Evolutionary conservation across 1,284 basidiomycete species (phyloP), one percentile per base, ranked within the genome.

Genomic region (Sanghuangporus weigelae): DNA sequence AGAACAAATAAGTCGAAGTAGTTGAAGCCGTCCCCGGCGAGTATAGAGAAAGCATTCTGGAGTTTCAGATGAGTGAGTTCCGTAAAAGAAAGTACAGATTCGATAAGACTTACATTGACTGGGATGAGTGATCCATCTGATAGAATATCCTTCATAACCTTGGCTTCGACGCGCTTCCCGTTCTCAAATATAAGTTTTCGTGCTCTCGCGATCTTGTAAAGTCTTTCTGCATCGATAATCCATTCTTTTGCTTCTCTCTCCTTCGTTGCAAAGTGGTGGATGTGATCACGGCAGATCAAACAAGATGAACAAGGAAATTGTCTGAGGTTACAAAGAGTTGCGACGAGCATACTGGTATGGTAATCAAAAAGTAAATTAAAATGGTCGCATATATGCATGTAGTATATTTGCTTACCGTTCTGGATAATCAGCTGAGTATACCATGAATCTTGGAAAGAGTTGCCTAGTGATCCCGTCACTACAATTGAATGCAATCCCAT

Each of bases 341-440:
- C 69, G 3, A 76, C 50, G 1, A 76, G 59, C 21, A 71, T 65
- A 62, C 75, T 77, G 14, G 23, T 49, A 8, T 7, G 7, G 48
- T 10, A 16, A 49, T 49, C 48, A 7, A 8, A n/a, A 23, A n/a
- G 48, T 10, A 49, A 49, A 57, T 26, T 19, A 53, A n/a, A 58
- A 35, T 44, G 5, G 16, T 19, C 36, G 26, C 21, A 38, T 10
- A 50, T 38, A 42, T 46, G 14, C 39, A 36, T 21, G 38, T 8
- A 59, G 14, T 19, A 26, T n/a, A 38, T 7, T 21, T n/a, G 62
- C 71, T 59, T 63, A 77, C 76, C 75, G 77, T 66, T 78, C 76
- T 1, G 75, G 77, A 66, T 78, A 79, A 67, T 78, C 77, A 1
- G 75, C 76, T 8, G 75, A 74, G 62, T 79, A 78, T 16, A 71